Evolutionary conservation across 192 early-diverging fungal genomes (phyloP).

Genomic region (Podila epigama): DNA sequence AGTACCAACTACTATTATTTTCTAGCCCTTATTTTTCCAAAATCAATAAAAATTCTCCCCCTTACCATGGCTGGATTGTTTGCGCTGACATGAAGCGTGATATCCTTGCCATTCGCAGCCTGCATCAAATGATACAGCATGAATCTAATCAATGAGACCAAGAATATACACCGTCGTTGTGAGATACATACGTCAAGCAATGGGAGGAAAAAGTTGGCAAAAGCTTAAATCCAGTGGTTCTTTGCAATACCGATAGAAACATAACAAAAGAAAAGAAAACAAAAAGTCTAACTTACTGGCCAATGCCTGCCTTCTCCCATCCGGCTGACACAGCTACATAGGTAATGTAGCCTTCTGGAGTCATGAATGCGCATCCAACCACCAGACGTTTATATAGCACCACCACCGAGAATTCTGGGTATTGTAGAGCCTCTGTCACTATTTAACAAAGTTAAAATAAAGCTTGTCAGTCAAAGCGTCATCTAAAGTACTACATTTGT

Average conservation of each 20-base stretch:
- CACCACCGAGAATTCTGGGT: slow-evolving; percentile 86
- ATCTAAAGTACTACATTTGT: slow-evolving; percentile 3
- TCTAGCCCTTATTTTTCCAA: too few species aligned
- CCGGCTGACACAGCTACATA: slow-evolving; percentile 86
- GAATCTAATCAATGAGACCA: slow-evolving; percentile 55
- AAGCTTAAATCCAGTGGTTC: too few species aligned
- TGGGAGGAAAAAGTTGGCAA: too few species aligned
- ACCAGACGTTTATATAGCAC: slow-evolving; percentile 82
- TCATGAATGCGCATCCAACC: slow-evolving; percentile 92
- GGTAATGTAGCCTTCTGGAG: slow-evolving; percentile 89
- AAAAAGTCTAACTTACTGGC: slow-evolving; percentile 56
- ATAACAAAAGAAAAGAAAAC: slow-evolving; percentile 1
- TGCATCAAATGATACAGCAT: slow-evolving; percentile 90
- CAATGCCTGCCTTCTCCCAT: slow-evolving; percentile 88
- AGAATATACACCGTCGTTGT: neutral
- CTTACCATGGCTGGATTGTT: slow-evolving; percentile 89
- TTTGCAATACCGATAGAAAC: too few species aligned
- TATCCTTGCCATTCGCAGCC: slow-evolving; percentile 73
- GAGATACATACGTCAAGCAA: neutral
- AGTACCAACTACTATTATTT: too few species aligned
- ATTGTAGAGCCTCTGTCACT: slow-evolving; percentile 83
- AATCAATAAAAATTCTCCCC: too few species aligned
- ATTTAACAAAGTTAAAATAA: neutral
- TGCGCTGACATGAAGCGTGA: slow-evolving; percentile 92
- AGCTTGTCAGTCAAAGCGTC: neutral